Base-by-base conservation (phyloP, 768 basidiomycete genomes). In the Pulveroboletus sp. region DNA sequence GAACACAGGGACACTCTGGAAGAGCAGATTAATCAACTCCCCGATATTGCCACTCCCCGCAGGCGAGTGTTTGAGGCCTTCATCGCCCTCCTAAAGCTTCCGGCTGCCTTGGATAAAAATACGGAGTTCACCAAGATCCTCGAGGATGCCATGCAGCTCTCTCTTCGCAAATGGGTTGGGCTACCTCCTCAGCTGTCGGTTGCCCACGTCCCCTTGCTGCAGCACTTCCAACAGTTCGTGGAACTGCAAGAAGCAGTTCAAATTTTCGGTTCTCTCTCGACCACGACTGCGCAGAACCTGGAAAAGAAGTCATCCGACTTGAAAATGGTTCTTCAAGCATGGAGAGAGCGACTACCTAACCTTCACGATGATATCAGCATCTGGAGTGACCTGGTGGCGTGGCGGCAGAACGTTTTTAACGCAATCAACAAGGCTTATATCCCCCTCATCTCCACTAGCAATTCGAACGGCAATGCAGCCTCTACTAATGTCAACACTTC, bases 141-240 rank as follows among this genome's bases (percentile, higher is more conserved):
- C 35, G 96, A 99, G 65, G 93, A 97, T 57, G 93, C 93, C 7
- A 95, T 95, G 82, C 96, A 99, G 61, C 74, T 98, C 26, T 86
- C 95, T 4, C 79, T 99, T 12, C 84, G 93, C 21, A 99, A 98
- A 77, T 99, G 96, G 96, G 81, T 87, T 47, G 83, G 83, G 45
- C 74, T 99, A 4, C 96, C 96, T 4, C 74, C 81, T 11, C 82
- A 91, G 42, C 77, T 97, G 40, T 93, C 93, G 2, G 77, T 82
- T n/a, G 93, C 93, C 3, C 96, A 99, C 66, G 79, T 98, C 11
- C 94, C 96, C 4, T 74, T 99, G 27, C 75, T 99, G 28, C 94
- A 98, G 65, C 89, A 96, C 67, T 99, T 98, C 76, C 96, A 99
- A 67, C 96, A 98, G 66, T 96, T 96, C 58, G 94, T 99, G 36